Percentiles rank a stretch among this genome's conserved stretches.
Evolutionary conservation across 2,329 filamentous ascomycete species (phyloP).

Genomic region (Sarocladium strictum): DNA sequence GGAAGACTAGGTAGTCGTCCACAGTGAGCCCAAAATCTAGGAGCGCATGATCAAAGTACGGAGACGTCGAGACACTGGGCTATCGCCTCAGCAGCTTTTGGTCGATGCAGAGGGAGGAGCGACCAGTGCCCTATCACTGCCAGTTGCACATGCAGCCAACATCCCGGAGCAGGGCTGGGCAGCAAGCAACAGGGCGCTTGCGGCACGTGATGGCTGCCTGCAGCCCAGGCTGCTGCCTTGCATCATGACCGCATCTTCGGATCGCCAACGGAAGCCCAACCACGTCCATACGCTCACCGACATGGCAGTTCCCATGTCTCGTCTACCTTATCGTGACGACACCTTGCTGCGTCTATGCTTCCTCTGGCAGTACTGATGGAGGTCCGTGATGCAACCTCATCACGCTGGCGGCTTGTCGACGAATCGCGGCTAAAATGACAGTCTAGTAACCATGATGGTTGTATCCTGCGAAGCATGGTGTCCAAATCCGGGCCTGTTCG

Average conservation of each 20-base stretch:
- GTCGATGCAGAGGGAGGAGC: not conserved
- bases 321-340: not conserved
- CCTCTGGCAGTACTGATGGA: not conserved
- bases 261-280: not conserved
- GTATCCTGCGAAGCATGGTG: not conserved
- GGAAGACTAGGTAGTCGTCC: too few relatives aligned
- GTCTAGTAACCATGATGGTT: not conserved
- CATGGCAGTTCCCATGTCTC: not conserved
- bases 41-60: too few relatives aligned
- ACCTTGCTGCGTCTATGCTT: not conserved
- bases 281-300: too few relatives aligned
- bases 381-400: not conserved
- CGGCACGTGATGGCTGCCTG: constrained; percentile 3
- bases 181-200: not conserved
- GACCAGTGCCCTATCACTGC: not conserved
- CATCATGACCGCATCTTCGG: not conserved
- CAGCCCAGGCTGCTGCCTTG: not conserved
- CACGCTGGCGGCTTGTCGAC: not conserved
- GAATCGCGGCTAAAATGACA: not conserved
- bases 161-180: too few relatives aligned
- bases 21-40: too few relatives aligned
- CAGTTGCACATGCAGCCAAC: not conserved
- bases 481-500: not conserved
- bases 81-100: too few relatives aligned
- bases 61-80: too few relatives aligned